Percentiles rank a stretch among this genome's conserved stretches.
Evolutionary conservation across 2,329 filamentous ascomycete species (phyloP).

Genomic region (Alternaria tenuissima): DNA sequence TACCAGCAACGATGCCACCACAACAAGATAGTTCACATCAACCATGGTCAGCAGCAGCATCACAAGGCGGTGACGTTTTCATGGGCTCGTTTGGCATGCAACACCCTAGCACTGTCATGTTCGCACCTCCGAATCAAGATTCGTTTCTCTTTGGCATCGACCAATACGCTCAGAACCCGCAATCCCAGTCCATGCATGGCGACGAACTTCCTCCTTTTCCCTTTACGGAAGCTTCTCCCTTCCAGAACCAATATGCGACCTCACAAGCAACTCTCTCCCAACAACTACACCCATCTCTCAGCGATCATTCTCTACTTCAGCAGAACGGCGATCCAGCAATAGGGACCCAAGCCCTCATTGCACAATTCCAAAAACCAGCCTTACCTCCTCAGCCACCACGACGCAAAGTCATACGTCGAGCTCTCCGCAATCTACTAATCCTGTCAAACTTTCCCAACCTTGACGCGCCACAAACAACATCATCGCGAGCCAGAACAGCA

Average conservation of each 20-base stretch:
- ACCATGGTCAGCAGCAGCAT: constrained; percentile 33
- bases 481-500: constrained; percentile 60
- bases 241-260: constrained; percentile 31
- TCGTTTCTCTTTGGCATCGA: constrained; percentile 51
- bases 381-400: constrained; percentile 33
- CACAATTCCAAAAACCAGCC: constrained; percentile 33
- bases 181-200: constrained; percentile 19
- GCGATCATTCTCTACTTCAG: constrained; percentile 34
- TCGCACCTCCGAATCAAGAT: constrained; percentile 43
- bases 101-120: constrained; percentile 43
- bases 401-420: constrained; percentile 56
- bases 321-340: constrained; percentile 19
- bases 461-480: constrained; percentile 50
- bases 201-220: constrained; percentile 36
- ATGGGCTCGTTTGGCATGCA: constrained; percentile 36
- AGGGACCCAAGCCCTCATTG: constrained; percentile 31
- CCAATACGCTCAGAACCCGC: constrained; percentile 42
- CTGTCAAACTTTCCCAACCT: constrained; percentile 56
- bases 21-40: constrained; percentile 25
- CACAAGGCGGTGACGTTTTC: constrained; percentile 37
- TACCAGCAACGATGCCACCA: constrained; percentile 26
- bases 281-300: constrained; percentile 38
- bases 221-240: constrained; percentile 31
- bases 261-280: constrained; percentile 31
- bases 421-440: constrained; percentile 66